A percentile compares a stretch with the other conserved stretches of the same genome.
phyloP scores from a whole-genome alignment of 306 rosid species.

The Erythrophleum fordii region DNA sequence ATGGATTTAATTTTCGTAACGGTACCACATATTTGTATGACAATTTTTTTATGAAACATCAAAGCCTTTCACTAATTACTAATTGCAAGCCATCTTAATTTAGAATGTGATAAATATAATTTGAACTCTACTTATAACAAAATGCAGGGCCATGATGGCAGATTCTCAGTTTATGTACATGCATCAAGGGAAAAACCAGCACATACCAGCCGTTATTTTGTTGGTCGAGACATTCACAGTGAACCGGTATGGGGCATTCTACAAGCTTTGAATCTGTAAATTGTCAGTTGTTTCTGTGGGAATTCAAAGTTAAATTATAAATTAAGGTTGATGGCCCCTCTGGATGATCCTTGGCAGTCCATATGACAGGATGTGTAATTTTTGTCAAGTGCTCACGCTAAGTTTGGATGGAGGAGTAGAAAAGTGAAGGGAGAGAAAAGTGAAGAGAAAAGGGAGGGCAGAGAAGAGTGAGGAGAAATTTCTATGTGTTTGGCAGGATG shows the following conservation, averaged over 20 bases:
- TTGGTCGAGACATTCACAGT: constrained; percentile 80
- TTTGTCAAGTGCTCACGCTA: constrained; percentile 18
- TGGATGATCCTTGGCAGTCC: background rate
- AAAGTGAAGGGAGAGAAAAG: too few species aligned
- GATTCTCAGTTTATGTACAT: constrained; percentile 82
- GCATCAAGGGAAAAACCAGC: constrained; percentile 80
- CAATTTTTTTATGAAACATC: background rate
- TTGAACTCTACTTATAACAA: constrained; percentile 27
- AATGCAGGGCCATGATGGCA: constrained; percentile 87
- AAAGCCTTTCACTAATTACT: background rate
- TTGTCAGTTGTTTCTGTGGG: background rate
- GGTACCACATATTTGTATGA: background rate
- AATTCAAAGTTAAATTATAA: constrained; percentile 15
- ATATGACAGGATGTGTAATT: constrained; percentile 9
- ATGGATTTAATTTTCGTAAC: background rate
- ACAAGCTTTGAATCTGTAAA: constrained; percentile 28
- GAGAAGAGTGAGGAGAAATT: too few species aligned
- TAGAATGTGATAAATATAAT: constrained; percentile 4
- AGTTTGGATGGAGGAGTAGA: too few species aligned
- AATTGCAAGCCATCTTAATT: background rate
- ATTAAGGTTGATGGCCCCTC: constrained; percentile 10
- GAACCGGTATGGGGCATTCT: constrained; percentile 64
- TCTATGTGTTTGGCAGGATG: too few species aligned
- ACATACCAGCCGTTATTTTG: constrained; percentile 78
- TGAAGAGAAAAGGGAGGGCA: too few species aligned